A percentile compares a stretch with the other conserved stretches of the same genome.
Conservation (phyloP, 2,329 filamentous ascomycete species). For the Raffaelea albimanens region DNA sequence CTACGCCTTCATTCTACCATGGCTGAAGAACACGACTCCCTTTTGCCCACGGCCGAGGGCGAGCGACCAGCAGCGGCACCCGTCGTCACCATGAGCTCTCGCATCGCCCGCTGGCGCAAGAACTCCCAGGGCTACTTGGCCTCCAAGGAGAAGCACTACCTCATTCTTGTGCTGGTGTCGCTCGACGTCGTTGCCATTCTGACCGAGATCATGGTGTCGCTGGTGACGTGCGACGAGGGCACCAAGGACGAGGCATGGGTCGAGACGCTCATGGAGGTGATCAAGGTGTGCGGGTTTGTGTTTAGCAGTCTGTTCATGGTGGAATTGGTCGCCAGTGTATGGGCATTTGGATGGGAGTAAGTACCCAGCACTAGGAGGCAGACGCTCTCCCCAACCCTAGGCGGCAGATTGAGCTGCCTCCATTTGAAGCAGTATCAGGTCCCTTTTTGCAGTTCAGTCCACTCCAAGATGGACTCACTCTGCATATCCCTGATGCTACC, state of each 20-base stretch:
- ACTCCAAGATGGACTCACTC: too few species aligned
- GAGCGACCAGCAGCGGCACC: background rate
- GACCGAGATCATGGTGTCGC: constrained; percentile 36
- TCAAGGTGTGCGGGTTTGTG: constrained; percentile 44
- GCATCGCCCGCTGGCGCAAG: constrained; percentile 7
- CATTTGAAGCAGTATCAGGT: too few species aligned
- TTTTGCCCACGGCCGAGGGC: background rate
- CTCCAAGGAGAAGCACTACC: constrained; percentile 32
- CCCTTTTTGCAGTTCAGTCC: too few species aligned
- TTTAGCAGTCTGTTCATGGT: constrained; percentile 57
- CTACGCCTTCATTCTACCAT: too few species aligned
- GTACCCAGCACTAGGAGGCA: background rate
- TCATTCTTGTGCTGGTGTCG: constrained; percentile 32
- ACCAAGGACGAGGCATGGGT: constrained; percentile 32
- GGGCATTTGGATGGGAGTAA: constrained; percentile 46
- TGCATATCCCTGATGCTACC: too few species aligned
- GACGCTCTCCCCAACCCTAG: too few species aligned
- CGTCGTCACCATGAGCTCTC: background rate
- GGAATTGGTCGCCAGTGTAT: constrained; percentile 46
- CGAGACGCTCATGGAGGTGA: constrained; percentile 20
- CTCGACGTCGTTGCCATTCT: constrained; percentile 36
- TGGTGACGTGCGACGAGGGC: constrained; percentile 38
- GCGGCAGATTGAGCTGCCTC: too few species aligned
- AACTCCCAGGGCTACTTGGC: constrained; percentile 8
- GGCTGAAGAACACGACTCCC: background rate